Base-by-base conservation (phyloP, 2,329 filamentous ascomycete genomes). In the Thielaviopsis musarum region DNA sequence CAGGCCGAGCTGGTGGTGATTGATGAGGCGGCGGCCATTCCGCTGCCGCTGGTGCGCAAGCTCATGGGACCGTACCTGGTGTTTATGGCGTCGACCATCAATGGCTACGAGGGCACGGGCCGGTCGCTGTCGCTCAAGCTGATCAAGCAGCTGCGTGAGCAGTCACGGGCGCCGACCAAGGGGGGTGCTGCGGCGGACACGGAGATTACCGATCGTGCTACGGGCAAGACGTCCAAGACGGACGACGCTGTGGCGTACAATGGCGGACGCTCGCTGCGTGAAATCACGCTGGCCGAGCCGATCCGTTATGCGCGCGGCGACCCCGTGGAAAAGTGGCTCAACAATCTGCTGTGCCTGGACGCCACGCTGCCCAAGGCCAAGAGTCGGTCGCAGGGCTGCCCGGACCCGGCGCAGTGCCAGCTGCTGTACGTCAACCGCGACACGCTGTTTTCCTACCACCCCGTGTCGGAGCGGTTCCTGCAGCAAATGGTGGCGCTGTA, bases 51-150 rank as follows among this genome's bases (percentile, higher is more conserved):
- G 2, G 93, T 98, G 7, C 81, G 86, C 65, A 96, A 96, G 72
- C 77, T 98, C 49, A 91, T 98, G 82, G 93, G 93, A 0, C 91
- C 91, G 15, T 98, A 98, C 71, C 77, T 98, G 45, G 90, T 97
- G 9, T 98, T 98, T 72, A 97, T 98, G 93, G 90, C 94, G 0
- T 98, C 93, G 0, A 98, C 93, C 1, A 96, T 98, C 74, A 97
- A 97, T 69, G 93, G 93, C 61, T 98, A 98, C 69, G 93, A 98
- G 74, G 93, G 93, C 60, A 98, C 93, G 6, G 93, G 93, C 49
- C 83, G 93, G 61, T 97, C 93, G 0, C 78, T 98, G 5, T 97
- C 93, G 0, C 75, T 98, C 58, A 98, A 98, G 74, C 78, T 98
- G 64, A 96, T 98, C 64, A 94, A 97, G 70, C 91, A 98, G 72